Evolutionary conservation across 2,329 filamentous ascomycete genomes (phyloP), one percentile per base, ranked within the genome.

Genomic region (Cladorrhinum sp.): DNA sequence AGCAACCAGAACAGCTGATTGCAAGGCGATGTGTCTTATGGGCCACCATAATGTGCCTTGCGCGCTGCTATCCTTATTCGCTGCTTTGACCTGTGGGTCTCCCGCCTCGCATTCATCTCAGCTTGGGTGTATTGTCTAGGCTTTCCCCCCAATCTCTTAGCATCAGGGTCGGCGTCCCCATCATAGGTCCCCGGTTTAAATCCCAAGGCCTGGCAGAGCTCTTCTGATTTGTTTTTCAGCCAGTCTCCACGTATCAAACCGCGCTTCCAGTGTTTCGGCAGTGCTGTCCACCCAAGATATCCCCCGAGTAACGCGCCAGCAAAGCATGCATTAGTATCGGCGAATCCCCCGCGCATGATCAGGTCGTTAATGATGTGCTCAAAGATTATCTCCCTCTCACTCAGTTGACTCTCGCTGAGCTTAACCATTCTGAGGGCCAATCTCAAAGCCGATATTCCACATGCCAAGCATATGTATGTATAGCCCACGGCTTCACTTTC

Each of bases 241-340:
- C 79, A 82, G 9, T 73, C 68, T 1, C 73, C 75, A 58, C 81
- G 73, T 9, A 65, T 67, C 24, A 83, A 71, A 0, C 81, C 81
- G 56, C 78, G 71, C 56, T 75, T 74, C 81, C 81, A 84, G 61
- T 81, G 76, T 0, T 72, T 64, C 0, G 81, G 80, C 3, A 83
- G 69, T 1, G 70, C 70, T 38, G 72, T 74, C 66, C 78, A 79
- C 16, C 81, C 81, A 1, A 82, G 65, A 48, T 77, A 78, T 0
- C 74, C 76, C 0, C 81, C 81, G 0, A 83, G 63, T 0, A 84
- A 69, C 0, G 80, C 79, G 0, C 80, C 81, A 0, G 80, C 80
- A 56, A 79, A 80, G 50, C 79, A 81, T 4, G 79, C 80, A 61
- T 84, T 83, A 0, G 81, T 83, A 62, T 83, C 81, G 2, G 81